These are phyloP conservation scores for Microcyclospora pomicola DNA, from an alignment of 2,329 filamentous ascomycete genomes.

Conservation along the genomic window DNA sequence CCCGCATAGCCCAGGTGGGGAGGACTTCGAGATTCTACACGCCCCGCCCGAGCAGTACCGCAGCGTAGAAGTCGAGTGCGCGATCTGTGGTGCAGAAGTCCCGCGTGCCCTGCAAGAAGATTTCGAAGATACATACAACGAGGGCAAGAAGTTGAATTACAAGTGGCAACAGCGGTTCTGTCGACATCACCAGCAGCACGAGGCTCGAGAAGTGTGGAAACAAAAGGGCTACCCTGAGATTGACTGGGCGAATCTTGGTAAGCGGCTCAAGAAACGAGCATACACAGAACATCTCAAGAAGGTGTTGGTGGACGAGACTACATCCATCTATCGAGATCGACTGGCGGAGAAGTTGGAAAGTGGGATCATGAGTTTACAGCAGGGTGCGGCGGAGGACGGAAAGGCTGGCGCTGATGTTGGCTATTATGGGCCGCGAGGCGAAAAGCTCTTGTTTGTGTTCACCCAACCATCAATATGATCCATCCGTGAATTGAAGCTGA, in stretches of 20 bases:
- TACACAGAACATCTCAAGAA: slow-evolving; percentile 3
- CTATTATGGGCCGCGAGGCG: slow-evolving; percentile 24
- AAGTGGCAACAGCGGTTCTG: slow-evolving; percentile 23
- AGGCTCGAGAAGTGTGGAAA: slow-evolving; percentile 16
- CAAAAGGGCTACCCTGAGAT: slow-evolving; percentile 21
- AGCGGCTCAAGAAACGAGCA: slow-evolving; percentile 13
- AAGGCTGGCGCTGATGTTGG: slow-evolving; percentile 12
- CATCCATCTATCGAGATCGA: slow-evolving; percentile 15
- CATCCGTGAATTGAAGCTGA: slow-evolving; percentile 2
- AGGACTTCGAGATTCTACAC: slow-evolving; percentile 6
- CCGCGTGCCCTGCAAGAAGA: slow-evolving; percentile 13
- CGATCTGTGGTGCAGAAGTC: slow-evolving; percentile 14
- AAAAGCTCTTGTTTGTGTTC: slow-evolving; percentile 21
- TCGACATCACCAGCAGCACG: slow-evolving; percentile 16
- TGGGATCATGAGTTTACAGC: slow-evolving; percentile 9
- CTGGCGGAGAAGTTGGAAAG: slow-evolving; percentile 13
- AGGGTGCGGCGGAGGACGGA: slow-evolving; percentile 5
- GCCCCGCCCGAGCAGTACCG: slow-evolving; percentile 3
- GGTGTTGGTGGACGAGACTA: slow-evolving; percentile 13
- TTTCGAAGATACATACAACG: slow-evolving; percentile 16
- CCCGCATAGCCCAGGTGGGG: slow-evolving; percentile 2
- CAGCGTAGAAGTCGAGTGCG: slow-evolving; percentile 7
- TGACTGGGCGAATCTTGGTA: slow-evolving; percentile 17
- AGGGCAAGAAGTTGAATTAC: slow-evolving; percentile 13
- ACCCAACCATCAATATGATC: too few relatives aligned